Evolutionary conservation across 2,329 filamentous ascomycete genomes (phyloP), one percentile per base, ranked within the genome.

Genomic region (Didymella glomerata): DNA sequence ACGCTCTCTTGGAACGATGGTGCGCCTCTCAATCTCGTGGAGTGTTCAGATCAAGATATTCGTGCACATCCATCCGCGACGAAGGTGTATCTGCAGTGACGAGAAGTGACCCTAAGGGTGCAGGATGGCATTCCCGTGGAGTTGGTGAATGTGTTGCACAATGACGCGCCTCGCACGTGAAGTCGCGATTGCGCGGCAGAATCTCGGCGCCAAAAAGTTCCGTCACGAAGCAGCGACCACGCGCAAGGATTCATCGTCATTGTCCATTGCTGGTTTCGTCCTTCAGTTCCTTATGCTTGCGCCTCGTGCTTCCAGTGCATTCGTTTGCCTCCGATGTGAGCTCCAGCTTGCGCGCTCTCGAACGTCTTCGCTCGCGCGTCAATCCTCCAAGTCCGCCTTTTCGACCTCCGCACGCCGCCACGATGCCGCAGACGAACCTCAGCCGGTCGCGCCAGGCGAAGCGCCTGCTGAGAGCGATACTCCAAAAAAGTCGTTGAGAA

Each of bases 321-420:
- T 75, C 52, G 66, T 78, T 64, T 78, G 76, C 72, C 61, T 78
- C 41, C 73, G 73, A 64, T 78, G 76, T 71, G 73, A 77, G 65
- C 68, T 77, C 40, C 67, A 65, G 52, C 65, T 68, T 51, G 67
- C 64, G 51, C 71, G 67, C 18, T 64, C 66, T 14, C 61, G 61
- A 47, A 47, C 68, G 7, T 62, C 63, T 40, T 50, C 59, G 22
- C 53, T 64, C 30, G 30, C 64, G 24, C 65, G 61, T 16, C 62
- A 54, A 53, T 11, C 61, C 24, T 61, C 68, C 24, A 66, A 59
- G 48, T 61, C 71, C 48, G 57, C 49, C 55, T 75, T 77, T 66
- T 76, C 73, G 25, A 55, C 70, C 28, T 69, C 72, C 45, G 40
- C 60, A 36, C 65, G 66, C 57, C 71, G 61, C 45, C 60, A 52